Base-by-base conservation (phyloP, 2,329 filamentous ascomycete genomes). In the Davidsoniella eucalypti region DNA sequence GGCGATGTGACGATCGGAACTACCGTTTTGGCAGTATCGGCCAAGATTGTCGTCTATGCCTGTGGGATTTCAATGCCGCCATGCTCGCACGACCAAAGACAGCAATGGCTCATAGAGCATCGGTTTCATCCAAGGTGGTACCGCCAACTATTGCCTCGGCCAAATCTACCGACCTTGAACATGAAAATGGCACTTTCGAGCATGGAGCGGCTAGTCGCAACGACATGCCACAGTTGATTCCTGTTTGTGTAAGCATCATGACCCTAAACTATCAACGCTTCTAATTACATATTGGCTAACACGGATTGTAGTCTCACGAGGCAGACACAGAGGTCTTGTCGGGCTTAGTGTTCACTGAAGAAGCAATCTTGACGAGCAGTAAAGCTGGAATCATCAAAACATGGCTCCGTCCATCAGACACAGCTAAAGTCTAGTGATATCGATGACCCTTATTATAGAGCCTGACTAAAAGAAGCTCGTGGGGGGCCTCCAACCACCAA, bases 61-160 rank as follows among this genome's bases (percentile, higher is more conserved):
- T 98, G 10, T 98, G 92, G 92, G 92, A 98, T 67, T 98, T 98
- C 63, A 94, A 82, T 56, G 87, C 94, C 40, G 87, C 87, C 58
- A 96, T 96, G 90, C 72, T 98, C 58, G 85, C 93, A 64, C 76
- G 88, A 54, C 90, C 92, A 17, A 90, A 90, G 66, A 82, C 78
- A 57, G 84, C 87, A 68, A 60, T 74, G 41, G 67, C 75, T 53
- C 74, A 82, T 50, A 68, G 71, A 42, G 71, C 67, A 17, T 75
- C 72, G 16, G 64, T 75, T 45, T 76, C 68, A 9, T 80, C 50
- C 12, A 52, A 52, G 37, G 29, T 23, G 9, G 25, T 17, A 42
- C 50, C 17, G 23, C 39, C 58, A 67, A 50, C 60, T 76, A 50
- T 69, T 73, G 54, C 71, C 5, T 36, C 33, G 14, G 23, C 41